phyloP scores from a whole-genome alignment of 2,329 filamentous ascomycete species.

The Cucurbitaria berberidis region DNA sequence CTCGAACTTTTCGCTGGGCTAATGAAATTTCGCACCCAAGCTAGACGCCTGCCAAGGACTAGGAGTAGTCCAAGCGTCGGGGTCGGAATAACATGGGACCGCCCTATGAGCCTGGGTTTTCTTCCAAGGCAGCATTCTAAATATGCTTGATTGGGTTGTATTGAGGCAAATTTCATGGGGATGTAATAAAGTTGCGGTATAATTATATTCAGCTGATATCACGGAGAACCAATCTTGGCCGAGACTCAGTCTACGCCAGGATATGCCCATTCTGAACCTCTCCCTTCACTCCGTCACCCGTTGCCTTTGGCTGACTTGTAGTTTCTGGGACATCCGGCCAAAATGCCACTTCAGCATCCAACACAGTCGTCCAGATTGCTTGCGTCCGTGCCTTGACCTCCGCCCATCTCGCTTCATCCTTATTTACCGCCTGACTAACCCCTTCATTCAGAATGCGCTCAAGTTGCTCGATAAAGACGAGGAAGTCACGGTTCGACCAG shows the following conservation, averaged over 20 bases:
- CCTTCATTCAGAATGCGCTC: conserved; percentile 61
- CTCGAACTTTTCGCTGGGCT: conserved; percentile 32
- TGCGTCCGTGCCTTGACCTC: conserved; percentile 32
- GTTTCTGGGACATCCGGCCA: conserved; percentile 32
- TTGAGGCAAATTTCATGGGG: too few species aligned
- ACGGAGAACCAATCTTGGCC: too few species aligned
- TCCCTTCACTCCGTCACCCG: not conserved
- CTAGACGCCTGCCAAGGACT: too few species aligned
- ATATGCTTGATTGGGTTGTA: too few species aligned
- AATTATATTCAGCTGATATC: too few species aligned
- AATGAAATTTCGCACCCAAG: conserved; percentile 18
- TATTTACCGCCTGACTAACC: conserved; percentile 25
- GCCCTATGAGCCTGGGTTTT: too few species aligned
- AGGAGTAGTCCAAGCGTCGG: too few species aligned
- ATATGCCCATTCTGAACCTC: conserved; percentile 1
- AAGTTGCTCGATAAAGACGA: conserved; percentile 63
- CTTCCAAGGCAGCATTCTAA: too few species aligned
- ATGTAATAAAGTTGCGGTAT: too few species aligned
- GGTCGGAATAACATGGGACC: too few species aligned
- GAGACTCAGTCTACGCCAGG: conserved; percentile 3
- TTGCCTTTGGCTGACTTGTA: conserved; percentile 6
- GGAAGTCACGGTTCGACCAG: conserved; percentile 69
- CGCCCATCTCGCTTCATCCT: conserved; percentile 26
- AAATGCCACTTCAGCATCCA: conserved; percentile 45
- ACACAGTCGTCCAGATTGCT: conserved; percentile 31